Evolutionary conservation across 208 protist species (phyloP).

Genomic region (Wallacemonas sp.): DNA sequence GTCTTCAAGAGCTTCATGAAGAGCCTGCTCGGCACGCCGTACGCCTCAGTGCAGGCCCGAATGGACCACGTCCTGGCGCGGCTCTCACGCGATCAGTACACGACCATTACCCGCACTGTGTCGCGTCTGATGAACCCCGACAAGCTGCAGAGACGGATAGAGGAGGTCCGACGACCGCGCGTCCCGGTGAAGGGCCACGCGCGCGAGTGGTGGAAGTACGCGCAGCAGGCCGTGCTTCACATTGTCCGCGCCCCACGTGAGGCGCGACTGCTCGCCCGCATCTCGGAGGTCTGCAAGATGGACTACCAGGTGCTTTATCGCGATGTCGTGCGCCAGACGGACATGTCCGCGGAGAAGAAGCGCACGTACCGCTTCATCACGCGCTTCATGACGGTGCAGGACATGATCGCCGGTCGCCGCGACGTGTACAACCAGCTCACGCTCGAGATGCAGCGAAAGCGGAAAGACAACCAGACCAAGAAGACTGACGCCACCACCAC

Average conservation of each 20-base stretch:
- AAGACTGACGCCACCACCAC: conserved; percentile 45
- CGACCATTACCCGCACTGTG: conserved; percentile 52
- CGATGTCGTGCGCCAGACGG: conserved; percentile 65
- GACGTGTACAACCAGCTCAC: conserved; percentile 79
- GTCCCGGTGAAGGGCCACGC: conserved; percentile 61
- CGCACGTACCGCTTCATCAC: conserved; percentile 71
- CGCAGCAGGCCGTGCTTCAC: conserved; percentile 47
- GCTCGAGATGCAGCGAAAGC: conserved; percentile 67
- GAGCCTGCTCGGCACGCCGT: conserved; percentile 61
- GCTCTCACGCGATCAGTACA: conserved; percentile 82
- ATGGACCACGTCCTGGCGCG: conserved; percentile 67
- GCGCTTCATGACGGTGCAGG: conserved; percentile 76
- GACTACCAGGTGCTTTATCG: conserved; percentile 80
- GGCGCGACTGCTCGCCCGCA: conserved; percentile 48
- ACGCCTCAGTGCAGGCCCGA: conserved; percentile 48
- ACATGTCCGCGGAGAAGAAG: conserved; percentile 66
- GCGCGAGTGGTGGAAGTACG: conserved; percentile 78
- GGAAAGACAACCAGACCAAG: conserved; percentile 67
- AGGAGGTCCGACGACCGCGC: conserved; percentile 29
- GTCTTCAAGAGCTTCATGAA: conserved; percentile 76
- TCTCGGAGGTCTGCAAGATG: conserved; percentile 60
- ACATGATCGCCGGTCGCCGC: conserved; percentile 76
- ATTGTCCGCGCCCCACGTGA: conserved; percentile 41
- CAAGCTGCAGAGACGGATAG: conserved; percentile 33
- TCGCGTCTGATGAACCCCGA: conserved; percentile 56